phyloP scores from a whole-genome alignment of 805 yeast genomes.

The Diddensiella transvaalensis region DNA sequence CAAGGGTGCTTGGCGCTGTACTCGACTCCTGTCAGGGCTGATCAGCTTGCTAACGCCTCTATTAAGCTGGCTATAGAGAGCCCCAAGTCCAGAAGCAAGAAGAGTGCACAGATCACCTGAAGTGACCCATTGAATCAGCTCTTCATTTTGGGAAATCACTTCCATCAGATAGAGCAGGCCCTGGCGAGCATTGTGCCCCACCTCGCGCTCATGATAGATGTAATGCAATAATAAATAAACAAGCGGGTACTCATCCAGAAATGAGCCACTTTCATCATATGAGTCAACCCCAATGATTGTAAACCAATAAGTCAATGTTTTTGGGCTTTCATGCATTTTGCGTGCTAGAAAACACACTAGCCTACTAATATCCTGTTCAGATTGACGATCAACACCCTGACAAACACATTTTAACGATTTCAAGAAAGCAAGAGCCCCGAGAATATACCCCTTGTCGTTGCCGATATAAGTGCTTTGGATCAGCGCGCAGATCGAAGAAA shows the following conservation, averaged over 20 bases:
- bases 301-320: slow-evolving; percentile 11
- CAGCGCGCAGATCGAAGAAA: slow-evolving; percentile 7
- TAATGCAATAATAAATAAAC: slow-evolving; percentile 26
- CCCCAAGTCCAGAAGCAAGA: slow-evolving; percentile 33
- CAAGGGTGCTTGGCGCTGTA: slow-evolving; percentile 1
- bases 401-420: neutral
- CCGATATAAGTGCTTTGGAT: slow-evolving; percentile 1
- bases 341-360: slow-evolving; percentile 14
- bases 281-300: slow-evolving; percentile 1
- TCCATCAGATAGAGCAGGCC: slow-evolving; percentile 29
- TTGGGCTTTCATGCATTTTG: slow-evolving; percentile 11
- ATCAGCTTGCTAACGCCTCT: slow-evolving; percentile 8
- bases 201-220: slow-evolving; percentile 26
- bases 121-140: slow-evolving; percentile 27
- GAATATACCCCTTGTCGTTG: slow-evolving; percentile 5
- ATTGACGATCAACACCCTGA: slow-evolving; percentile 7
- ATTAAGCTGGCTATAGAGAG: slow-evolving; percentile 21
- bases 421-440: slow-evolving; percentile 3
- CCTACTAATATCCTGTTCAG: slow-evolving; percentile 12
- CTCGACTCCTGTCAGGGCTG: neutral
- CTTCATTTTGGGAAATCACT: slow-evolving; percentile 18
- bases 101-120: slow-evolving; percentile 29
- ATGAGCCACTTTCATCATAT: neutral
- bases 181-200: slow-evolving; percentile 29
- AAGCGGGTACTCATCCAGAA: slow-evolving; percentile 25